Base-by-base conservation (phyloP, 2,329 filamentous ascomycete species). In the Cladosporium austrohemisphaericum region DNA sequence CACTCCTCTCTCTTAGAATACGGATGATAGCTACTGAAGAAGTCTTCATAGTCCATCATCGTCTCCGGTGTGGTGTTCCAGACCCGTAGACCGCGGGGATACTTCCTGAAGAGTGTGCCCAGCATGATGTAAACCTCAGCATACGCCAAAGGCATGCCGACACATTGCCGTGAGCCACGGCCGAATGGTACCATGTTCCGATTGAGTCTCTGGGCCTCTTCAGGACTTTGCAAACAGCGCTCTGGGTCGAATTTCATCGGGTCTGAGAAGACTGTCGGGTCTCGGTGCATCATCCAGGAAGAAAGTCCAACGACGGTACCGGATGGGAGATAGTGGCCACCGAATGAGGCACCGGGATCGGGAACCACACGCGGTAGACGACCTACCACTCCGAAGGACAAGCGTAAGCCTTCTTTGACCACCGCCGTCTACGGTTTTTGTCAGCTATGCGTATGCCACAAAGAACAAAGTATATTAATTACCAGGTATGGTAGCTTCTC, bases 171-270 rank as follows among this genome's bases (percentile, higher is more conserved):
- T 2, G 60, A 59, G 2, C 67, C 67, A 22, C 65, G 65, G 14
- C 66, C 63, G 50, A 70, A 71, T 0, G 68, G 56, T 10, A 71
- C 63, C 32, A 71, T 61, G 37, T 67, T 65, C 41, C 59, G 63
- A 16, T 71, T 52, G 35, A 57, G 46, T 4, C 53, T 51, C 8
- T 40, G 50, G 8, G 48, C 37, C 16, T 57, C 52, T 1, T 58
- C 57, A 1, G 55, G 49, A 25, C 60, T 51, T 11, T 38, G 37
- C 4, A 58, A 40, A 69, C 69, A 72, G 14, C 69, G 63, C 11
- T 58, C 54, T 0, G 69, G 70, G 16, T 64, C 57, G 50, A 72
- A 72, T 11, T 41, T 58, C 8, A 55, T 52, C 0, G 70, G 57
- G 5, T 66, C 40, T 1, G 64, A 62, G 49, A 69, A 72, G 25